These are phyloP conservation scores for Metschnikowia dekortorum DNA, from an alignment of 805 yeast species.

Conservation along the genomic window DNA sequence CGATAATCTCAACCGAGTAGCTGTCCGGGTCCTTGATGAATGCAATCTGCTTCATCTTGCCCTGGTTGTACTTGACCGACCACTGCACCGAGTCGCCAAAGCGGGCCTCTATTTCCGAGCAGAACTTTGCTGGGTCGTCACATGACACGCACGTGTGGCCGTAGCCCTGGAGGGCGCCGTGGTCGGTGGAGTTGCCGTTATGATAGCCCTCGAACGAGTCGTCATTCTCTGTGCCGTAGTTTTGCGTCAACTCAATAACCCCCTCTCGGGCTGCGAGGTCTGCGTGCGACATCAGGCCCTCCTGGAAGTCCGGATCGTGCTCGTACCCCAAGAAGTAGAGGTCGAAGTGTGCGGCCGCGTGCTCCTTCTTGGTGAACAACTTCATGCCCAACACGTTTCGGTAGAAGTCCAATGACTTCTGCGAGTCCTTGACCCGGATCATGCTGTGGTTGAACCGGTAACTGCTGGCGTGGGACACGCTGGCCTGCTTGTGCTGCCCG, in stretches of 20 bases:
- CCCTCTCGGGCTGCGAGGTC: slow-evolving; percentile 53
- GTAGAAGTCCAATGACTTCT: slow-evolving; percentile 72
- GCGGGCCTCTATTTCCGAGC: slow-evolving; percentile 47
- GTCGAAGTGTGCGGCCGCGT: slow-evolving; percentile 72
- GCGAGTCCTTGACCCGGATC: slow-evolving; percentile 88
- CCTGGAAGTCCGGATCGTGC: slow-evolving; percentile 40
- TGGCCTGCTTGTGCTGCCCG: slow-evolving; percentile 38
- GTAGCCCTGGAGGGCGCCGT: slow-evolving; percentile 69
- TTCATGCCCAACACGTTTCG: slow-evolving; percentile 77
- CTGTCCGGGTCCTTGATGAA: slow-evolving; percentile 88
- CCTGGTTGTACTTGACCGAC: slow-evolving; percentile 54
- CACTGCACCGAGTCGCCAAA: slow-evolving; percentile 46
- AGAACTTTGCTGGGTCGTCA: slow-evolving; percentile 55
- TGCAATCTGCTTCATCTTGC: slow-evolving; percentile 57
- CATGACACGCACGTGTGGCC: slow-evolving; percentile 80
- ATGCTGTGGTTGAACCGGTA: slow-evolving; percentile 80
- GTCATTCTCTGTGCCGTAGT: slow-evolving; percentile 91
- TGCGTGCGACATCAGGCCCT: slow-evolving; percentile 31
- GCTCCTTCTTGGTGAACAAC: slow-evolving; percentile 51
- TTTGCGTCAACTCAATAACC: slow-evolving; percentile 84
- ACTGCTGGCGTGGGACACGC: slow-evolving; percentile 33
- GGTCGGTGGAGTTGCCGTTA: slow-evolving; percentile 60
- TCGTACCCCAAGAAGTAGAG: slow-evolving; percentile 81
- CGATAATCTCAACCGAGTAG: slow-evolving; percentile 73
- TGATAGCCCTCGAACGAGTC: slow-evolving; percentile 68